A percentile compares a stretch with the other conserved stretches of the same genome.
phyloP scores from a whole-genome alignment of 129 eudicot species.

The Rutidosis leptorrhynchoides region DNA sequence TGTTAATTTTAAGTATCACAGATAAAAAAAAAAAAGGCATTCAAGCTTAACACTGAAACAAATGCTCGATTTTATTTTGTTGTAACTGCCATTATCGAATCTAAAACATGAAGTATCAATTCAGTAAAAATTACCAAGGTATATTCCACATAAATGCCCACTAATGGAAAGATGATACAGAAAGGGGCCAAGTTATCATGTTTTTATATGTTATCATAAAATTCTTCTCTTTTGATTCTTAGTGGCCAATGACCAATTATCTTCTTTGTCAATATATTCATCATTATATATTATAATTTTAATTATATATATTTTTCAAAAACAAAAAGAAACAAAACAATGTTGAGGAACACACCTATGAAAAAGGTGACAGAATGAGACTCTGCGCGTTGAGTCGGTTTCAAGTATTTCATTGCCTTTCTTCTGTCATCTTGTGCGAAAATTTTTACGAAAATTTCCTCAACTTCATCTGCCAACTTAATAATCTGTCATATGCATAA shows the following conservation, averaged over 20 bases:
- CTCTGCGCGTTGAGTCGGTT: constrained; percentile 80
- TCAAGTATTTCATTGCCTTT: constrained; percentile 95
- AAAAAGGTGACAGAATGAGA: constrained; percentile 89
- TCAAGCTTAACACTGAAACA: not conserved
- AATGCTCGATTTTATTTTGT: not conserved
- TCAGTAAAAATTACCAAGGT: constrained; percentile 22
- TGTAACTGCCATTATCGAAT: not conserved
- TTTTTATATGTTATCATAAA: constrained; percentile 42
- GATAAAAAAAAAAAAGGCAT: not conserved
- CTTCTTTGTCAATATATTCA: constrained; percentile 19
- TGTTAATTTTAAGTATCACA: not conserved
- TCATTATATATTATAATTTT: too few species aligned
- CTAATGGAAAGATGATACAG: constrained; percentile 36
- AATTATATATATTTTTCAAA: not conserved
- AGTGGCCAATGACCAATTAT: constrained; percentile 26
- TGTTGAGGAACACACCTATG: constrained; percentile 61
- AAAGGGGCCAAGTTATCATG: constrained; percentile 30
- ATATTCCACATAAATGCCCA: constrained; percentile 41
- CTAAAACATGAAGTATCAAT: not conserved
- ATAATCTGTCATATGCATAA: constrained; percentile 45
- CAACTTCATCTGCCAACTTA: constrained; percentile 81
- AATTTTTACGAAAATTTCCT: constrained; percentile 73
- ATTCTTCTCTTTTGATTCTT: constrained; percentile 18
- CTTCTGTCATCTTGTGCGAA: constrained; percentile 71
- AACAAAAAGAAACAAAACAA: not conserved